Evolutionary conservation across 1,284 basidiomycete species (phyloP).

Genomic region (Naganishia sp.): DNA sequence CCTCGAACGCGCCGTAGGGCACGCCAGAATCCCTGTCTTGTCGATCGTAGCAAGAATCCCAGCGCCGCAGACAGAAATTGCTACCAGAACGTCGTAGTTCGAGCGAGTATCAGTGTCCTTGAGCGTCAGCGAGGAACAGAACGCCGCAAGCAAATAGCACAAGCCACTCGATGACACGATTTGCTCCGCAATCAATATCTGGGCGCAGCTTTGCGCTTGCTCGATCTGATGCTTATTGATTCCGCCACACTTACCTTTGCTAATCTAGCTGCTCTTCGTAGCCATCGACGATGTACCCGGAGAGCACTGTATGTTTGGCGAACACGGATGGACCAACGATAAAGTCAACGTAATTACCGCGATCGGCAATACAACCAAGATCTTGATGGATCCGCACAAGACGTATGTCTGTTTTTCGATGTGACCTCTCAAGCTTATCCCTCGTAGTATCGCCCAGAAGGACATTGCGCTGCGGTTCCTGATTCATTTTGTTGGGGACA

Average conservation of each 20-base stretch:
- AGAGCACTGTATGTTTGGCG: conserved; percentile 71
- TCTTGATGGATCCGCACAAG: conserved; percentile 43
- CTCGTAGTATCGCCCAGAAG: conserved; percentile 40
- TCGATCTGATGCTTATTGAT: no score
- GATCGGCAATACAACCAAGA: conserved; percentile 68
- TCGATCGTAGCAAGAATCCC: not conserved
- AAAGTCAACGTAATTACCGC: conserved; percentile 72
- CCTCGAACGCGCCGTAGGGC: not conserved
- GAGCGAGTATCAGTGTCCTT: no score
- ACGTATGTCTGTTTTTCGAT: conserved; percentile 38
- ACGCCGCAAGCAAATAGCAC: no score
- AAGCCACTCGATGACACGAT: no score
- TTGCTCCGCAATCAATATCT: no score
- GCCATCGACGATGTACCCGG: conserved; percentile 67
- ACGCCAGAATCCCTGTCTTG: not conserved
- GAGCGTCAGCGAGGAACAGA: not conserved
- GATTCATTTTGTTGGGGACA: conserved; percentile 84
- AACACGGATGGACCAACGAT: conserved; percentile 69
- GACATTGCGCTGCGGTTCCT: conserved; percentile 79
- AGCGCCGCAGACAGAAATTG: no score
- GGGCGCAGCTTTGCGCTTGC: no score
- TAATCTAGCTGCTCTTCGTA: conserved; percentile 19
- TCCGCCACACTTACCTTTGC: not conserved
- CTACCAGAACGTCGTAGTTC: no score
- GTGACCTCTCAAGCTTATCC: not conserved